A percentile compares a stretch with the other conserved stretches of the same genome.
Evolutionary conservation across 192 early-diverging fungal species (phyloP).

Genomic region (Martensiomyces pterosporus): DNA sequence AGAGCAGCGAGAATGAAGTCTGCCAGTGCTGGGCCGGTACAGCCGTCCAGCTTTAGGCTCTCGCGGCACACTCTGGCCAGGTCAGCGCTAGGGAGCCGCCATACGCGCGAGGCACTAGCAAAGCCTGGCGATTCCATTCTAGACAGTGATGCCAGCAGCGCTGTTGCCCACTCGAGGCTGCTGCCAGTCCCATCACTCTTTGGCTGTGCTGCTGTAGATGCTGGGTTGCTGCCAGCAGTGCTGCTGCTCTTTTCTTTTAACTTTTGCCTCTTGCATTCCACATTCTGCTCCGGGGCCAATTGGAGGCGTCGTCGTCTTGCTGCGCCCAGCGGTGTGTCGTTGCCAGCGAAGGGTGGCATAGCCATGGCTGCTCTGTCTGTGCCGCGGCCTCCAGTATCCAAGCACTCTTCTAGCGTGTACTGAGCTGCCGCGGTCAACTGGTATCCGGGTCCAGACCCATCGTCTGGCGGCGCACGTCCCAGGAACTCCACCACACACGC

Average conservation of each 20-base stretch:
- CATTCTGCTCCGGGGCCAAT: too few species aligned
- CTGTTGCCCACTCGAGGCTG: conserved; percentile 13
- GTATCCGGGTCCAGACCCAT: too few species aligned
- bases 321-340: conserved; percentile 1
- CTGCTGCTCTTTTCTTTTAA: too few species aligned
- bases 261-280: too few species aligned
- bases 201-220: not conserved
- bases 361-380: not conserved
- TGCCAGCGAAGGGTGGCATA: not conserved
- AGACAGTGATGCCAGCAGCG: conserved; percentile 13
- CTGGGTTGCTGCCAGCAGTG: not conserved
- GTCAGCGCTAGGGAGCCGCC: conserved; percentile 24
- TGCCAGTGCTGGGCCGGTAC: conserved; percentile 11
- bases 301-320: not conserved
- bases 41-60: conserved; percentile 11
- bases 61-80: conserved; percentile 15
- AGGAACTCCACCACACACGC: too few species aligned
- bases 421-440: too few species aligned
- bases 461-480: too few species aligned
- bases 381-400: not conserved
- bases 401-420: too few species aligned
- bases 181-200: not conserved
- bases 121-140: conserved; percentile 13
- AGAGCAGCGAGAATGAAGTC: conserved; percentile 17
- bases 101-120: conserved; percentile 3